phyloP scores from a whole-genome alignment of 1,284 basidiomycete genomes.

The Mycena sp. region DNA sequence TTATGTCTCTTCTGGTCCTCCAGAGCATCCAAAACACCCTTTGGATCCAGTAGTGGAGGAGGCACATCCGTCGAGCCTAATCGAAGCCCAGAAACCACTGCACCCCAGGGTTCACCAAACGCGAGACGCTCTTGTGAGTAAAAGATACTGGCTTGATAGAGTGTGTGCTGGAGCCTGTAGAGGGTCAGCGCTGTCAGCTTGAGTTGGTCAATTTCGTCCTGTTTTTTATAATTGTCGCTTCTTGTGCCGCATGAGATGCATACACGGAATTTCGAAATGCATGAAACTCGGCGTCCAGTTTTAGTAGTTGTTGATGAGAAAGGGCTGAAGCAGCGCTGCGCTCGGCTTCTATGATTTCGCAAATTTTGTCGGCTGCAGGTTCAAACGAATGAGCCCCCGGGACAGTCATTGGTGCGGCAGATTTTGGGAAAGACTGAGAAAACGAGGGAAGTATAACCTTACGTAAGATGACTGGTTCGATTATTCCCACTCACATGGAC shows the following conservation, averaged over 20 bases:
- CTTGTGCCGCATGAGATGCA: background rate
- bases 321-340: constrained; percentile 6
- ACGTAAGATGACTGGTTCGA: too few species aligned
- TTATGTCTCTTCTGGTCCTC: background rate
- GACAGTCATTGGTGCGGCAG: too few species aligned
- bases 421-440: too few species aligned
- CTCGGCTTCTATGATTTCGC: constrained; percentile 9
- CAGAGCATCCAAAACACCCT: background rate
- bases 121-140: constrained; percentile 5
- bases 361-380: constrained; percentile 12
- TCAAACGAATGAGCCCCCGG: too few species aligned
- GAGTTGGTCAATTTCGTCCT: background rate
- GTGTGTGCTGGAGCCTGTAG: background rate
- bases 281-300: background rate
- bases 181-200: background rate
- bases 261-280: constrained; percentile 5
- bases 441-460: too few species aligned
- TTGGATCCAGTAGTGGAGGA: background rate
- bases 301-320: background rate
- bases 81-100: background rate
- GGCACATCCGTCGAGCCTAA: background rate
- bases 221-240: background rate
- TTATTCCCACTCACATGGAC: too few species aligned
- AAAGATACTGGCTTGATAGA: constrained; percentile 9
- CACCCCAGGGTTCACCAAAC: constrained; percentile 16